A percentile compares a stretch with the other conserved stretches of the same genome.
These are phyloP conservation scores for Dinochytrium kinnereticum DNA, from an alignment of 371 early-diverging fungal species.

Conservation along the genomic window DNA sequence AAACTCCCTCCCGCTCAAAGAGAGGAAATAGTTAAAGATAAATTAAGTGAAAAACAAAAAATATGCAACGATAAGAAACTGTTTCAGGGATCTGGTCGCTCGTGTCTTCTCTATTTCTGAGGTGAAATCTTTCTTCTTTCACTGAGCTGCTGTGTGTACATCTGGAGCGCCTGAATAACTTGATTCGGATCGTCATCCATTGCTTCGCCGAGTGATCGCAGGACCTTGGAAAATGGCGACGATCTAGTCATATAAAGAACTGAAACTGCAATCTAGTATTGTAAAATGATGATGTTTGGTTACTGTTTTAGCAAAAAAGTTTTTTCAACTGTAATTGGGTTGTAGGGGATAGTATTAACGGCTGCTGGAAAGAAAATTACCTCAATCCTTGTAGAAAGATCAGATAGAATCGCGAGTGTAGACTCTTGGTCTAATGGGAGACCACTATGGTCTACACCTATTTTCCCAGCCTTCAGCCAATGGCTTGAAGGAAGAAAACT, in stretches of 20 bases:
- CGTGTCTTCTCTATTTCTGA: too few relatives aligned
- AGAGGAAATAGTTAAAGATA: too few relatives aligned
- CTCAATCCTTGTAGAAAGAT: conserved; percentile 16
- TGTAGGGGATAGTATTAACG: too few relatives aligned
- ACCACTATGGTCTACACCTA: not conserved
- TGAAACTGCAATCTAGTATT: conserved; percentile 11
- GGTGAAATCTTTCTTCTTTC: not conserved
- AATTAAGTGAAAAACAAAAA: too few relatives aligned
- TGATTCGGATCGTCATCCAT: conserved; percentile 20
- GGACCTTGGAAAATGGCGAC: conserved; percentile 16
- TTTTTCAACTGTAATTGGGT: too few relatives aligned
- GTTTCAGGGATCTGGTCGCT: too few relatives aligned
- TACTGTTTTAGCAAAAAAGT: too few relatives aligned
- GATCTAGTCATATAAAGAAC: conserved; percentile 16
- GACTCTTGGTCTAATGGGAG: not conserved
- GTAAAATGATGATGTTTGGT: too few relatives aligned
- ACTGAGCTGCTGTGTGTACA: conserved; percentile 11
- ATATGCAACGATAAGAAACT: too few relatives aligned
- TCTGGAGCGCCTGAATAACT: conserved; percentile 14
- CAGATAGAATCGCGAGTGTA: not conserved
- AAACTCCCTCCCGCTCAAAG: too few relatives aligned
- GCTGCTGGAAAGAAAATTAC: conserved; percentile 9
- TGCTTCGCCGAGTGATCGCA: conserved; percentile 13
- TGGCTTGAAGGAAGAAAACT: conserved; percentile 19
- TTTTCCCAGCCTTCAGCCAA: conserved; percentile 6